phyloP scores from a whole-genome alignment of 2,329 filamentous ascomycete genomes.

The Rhynchosporium secalis region DNA sequence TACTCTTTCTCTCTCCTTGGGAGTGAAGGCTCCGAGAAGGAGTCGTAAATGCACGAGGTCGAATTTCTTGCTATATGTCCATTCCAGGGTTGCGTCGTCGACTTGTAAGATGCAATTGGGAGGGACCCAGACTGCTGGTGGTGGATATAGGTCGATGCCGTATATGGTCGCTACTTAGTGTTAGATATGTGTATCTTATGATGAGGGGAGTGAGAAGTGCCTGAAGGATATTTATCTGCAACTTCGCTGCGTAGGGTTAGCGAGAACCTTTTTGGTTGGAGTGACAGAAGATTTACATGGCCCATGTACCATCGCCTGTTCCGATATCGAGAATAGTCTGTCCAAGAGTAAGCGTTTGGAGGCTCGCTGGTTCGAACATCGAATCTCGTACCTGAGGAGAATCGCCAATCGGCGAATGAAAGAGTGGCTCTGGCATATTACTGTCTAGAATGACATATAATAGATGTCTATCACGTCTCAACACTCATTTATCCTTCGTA shows the following conservation, averaged over 20 bases:
- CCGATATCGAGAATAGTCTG: constrained; percentile 8
- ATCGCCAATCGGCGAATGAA: constrained; percentile 2
- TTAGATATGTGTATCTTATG: not conserved
- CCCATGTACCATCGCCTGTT: constrained; percentile 6
- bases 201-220: not conserved
- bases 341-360: not conserved
- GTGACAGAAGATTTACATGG: not conserved
- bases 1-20: not conserved
- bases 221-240: constrained; percentile 8
- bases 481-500: not conserved
- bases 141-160: constrained; percentile 10
- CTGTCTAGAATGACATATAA: constrained; percentile 5
- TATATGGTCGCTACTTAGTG: not conserved
- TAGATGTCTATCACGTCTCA: not conserved
- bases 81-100: constrained; percentile 52
- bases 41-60: constrained; percentile 51
- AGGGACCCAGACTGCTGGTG: constrained; percentile 35
- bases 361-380: not conserved
- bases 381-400: not conserved
- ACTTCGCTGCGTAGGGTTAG: not conserved
- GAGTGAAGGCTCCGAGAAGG: constrained; percentile 33
- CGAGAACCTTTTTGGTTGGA: not conserved
- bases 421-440: constrained; percentile 5
- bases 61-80: constrained; percentile 47
- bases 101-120: constrained; percentile 53